A percentile compares a stretch with the other conserved stretches of the same genome.
Evolutionary conservation across 768 basidiomycete genomes (phyloP).

Genomic region (Leccinum ochraceum): DNA sequence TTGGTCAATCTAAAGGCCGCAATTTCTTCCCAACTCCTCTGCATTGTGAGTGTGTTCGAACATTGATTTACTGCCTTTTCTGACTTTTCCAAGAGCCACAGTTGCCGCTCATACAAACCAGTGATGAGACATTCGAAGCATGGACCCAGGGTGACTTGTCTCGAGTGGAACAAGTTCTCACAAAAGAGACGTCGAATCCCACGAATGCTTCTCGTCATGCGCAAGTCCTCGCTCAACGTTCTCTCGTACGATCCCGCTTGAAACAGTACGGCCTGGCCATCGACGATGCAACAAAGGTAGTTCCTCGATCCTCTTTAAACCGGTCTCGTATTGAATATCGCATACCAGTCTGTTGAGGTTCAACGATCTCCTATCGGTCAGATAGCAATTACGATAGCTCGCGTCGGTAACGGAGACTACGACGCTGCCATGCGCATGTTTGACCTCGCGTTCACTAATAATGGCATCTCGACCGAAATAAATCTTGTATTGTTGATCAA

Average conservation of each 20-base stretch:
- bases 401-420: neutral
- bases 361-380: constrained; percentile 10
- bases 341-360: constrained; percentile 3
- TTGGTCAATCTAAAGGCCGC: neutral
- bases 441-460: constrained; percentile 9
- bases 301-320: rapidly evolving
- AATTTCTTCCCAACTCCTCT: too few species aligned
- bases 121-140: neutral
- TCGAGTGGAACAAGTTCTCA: constrained; percentile 1
- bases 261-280: neutral
- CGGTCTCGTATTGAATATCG: neutral
- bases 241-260: neutral
- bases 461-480: neutral
- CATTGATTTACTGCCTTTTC: rapidly evolving
- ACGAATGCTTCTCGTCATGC: neutral
- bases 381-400: constrained; percentile 7
- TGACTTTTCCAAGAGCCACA: neutral
- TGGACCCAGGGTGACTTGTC: constrained; percentile 1
- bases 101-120: constrained; percentile 1
- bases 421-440: constrained; percentile 4
- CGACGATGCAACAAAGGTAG: constrained; percentile 9
- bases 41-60: neutral
- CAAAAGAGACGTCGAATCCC: neutral
- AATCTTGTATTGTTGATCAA: constrained; percentile 14
- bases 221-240: neutral